A percentile compares a stretch with the other conserved stretches of the same genome.
phyloP scores from a whole-genome alignment of 2,329 filamentous ascomycete genomes.

The Botryotinia globosa region DNA sequence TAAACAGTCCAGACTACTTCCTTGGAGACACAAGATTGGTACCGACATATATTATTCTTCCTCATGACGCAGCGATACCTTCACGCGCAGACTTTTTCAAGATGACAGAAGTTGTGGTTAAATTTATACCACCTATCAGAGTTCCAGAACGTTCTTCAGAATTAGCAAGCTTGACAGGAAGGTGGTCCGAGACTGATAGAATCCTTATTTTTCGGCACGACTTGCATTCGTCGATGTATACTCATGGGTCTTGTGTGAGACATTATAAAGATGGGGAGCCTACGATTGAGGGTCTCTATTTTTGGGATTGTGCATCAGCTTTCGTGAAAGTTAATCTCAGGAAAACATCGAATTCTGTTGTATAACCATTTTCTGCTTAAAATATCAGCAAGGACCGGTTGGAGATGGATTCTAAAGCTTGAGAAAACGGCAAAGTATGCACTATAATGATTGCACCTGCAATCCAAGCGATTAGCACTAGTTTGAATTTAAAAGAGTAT shows the following conservation, averaged over 20 bases:
- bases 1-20: background rate
- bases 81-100: background rate
- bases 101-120: background rate
- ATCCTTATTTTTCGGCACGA: background rate
- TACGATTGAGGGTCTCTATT: background rate
- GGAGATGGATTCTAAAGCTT: background rate
- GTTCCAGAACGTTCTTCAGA: background rate
- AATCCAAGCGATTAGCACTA: too few species aligned
- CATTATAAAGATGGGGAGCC: background rate
- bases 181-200: background rate
- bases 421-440: background rate
- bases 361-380: background rate
- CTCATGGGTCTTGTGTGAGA: background rate
- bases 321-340: background rate
- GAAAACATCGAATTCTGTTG: background rate
- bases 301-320: background rate
- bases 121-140: background rate
- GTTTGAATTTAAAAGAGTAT: background rate
- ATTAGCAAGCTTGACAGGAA: background rate
- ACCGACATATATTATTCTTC: background rate
- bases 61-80: background rate
- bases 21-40: background rate
- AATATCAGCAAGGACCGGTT: background rate
- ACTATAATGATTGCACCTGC: background rate
- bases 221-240: background rate